Evolutionary conservation across 352 stramenopile species (phyloP), one percentile per base, ranked within the genome.

Genomic region (Phytophthora vignae): DNA sequence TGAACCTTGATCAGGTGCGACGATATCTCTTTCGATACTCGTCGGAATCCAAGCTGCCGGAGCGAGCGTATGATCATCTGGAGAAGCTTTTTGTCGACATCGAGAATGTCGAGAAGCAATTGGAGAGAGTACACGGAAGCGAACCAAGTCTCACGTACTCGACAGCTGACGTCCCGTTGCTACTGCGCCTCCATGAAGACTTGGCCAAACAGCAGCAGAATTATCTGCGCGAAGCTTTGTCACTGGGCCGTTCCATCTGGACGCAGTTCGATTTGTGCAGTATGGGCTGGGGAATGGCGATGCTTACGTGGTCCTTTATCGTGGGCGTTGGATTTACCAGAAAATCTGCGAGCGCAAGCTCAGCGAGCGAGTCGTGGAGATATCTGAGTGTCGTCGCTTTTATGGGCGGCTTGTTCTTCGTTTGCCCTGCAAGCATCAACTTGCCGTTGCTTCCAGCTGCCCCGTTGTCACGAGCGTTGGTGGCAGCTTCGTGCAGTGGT

Each of bases 1-100:
- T 97, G 55, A 98, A 98, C 38, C 85, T 93, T 15, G 77, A 87
- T 15, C 92, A 98, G 61, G 87, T 98, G 27, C 82, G 91, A 19
- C 87, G 84, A 17, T 95, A 96, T 65, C 73, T 95, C 9, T 76
- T 88, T 54, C 74, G 80, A 25, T 93, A 93, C 64, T 92, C 83
- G 27, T 76, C 73, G 6, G 84, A 83, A 21, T 92, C 86, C 12
- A 92, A 91, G 61, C 63, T 94, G 2, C 86, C 86, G 8, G 70
- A 87, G 50, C 73, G 73, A 67, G 82, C 80, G 25, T 90, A 88
- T 58, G 78, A 87, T 49, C 67, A 82, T 0, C 70, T 95, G 3
- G 88, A 95, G 64, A 72, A 55, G 17, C 67, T 89, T 17, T 89
- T 90, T 63, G 55, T 67, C 2, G 60, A 80, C 8, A 83, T 90